Conservation (phyloP, 805 yeast genomes). For the Teunomyces cretensis region DNA sequence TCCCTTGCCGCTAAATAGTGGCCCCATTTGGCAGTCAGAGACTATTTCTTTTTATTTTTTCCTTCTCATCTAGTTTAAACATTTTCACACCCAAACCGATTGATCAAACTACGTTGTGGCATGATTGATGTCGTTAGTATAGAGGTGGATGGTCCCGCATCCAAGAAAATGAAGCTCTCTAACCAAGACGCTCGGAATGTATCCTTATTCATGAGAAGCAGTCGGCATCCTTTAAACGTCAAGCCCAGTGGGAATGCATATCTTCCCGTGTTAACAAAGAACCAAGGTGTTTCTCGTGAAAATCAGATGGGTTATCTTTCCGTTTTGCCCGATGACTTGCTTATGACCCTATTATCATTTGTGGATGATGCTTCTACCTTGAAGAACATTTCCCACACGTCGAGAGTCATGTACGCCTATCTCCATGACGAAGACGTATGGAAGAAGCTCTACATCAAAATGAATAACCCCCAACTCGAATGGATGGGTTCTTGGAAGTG, state of each 20-base stretch:
- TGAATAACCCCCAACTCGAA: conserved; percentile 11
- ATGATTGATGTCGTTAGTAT: not conserved
- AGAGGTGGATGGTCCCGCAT: not conserved
- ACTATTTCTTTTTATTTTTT: not conserved
- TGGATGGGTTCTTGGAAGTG: conserved; percentile 88
- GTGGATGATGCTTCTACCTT: conserved; percentile 51
- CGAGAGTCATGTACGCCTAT: conserved; percentile 70
- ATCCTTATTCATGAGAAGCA: conserved; percentile 25
- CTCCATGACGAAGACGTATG: conserved; percentile 77
- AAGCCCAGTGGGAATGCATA: conserved; percentile 73
- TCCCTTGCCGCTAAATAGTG: not conserved
- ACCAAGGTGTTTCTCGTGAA: conserved; percentile 14
- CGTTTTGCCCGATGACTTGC: conserved; percentile 59
- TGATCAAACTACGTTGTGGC: not conserved
- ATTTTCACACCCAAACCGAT: conserved; percentile 1
- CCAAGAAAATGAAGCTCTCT: conserved; percentile 7
- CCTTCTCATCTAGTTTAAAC: not conserved
- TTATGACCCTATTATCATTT: conserved; percentile 52
- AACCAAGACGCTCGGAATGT: conserved; percentile 10
- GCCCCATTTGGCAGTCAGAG: not conserved
- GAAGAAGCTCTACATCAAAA: conserved; percentile 54
- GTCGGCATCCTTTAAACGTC: conserved; percentile 69
- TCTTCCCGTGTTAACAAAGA: conserved; percentile 24
- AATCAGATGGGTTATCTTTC: conserved; percentile 55
- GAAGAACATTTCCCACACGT: conserved; percentile 52